Conservation (phyloP, 805 yeast species). For the Maudiozyma saulgeensis region DNA sequence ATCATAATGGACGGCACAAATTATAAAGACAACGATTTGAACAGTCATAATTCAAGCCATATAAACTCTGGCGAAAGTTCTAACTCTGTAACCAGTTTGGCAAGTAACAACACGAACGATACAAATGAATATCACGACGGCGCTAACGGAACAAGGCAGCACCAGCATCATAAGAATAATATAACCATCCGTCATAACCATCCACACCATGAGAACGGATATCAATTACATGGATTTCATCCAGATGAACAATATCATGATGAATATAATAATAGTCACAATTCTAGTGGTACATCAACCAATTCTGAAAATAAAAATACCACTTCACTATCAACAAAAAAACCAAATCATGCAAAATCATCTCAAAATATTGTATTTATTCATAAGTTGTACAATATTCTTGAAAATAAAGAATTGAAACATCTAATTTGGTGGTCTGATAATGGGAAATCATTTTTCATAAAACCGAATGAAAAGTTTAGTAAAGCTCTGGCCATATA, state of each 20-base stretch:
- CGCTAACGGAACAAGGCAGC: background rate
- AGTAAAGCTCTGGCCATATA: slow-evolving; percentile 56
- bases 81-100: background rate
- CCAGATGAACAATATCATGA: background rate
- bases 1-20: background rate
- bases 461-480: slow-evolving; percentile 82
- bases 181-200: too few relatives aligned
- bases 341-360: background rate
- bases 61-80: background rate
- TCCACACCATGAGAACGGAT: background rate
- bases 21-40: background rate
- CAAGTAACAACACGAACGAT: background rate
- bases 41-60: background rate
- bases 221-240: background rate
- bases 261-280: background rate
- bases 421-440: slow-evolving; percentile 85
- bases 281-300: background rate
- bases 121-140: background rate
- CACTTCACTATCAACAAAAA: background rate
- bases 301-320: background rate
- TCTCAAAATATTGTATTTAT: slow-evolving; percentile 58
- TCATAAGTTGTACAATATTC: slow-evolving; percentile 84
- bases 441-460: slow-evolving; percentile 59
- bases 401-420: slow-evolving; percentile 62
- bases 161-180: background rate